Evolutionary conservation across 2,329 filamentous ascomycete genomes (phyloP).

Genomic region (Fusarium miscanthi): DNA sequence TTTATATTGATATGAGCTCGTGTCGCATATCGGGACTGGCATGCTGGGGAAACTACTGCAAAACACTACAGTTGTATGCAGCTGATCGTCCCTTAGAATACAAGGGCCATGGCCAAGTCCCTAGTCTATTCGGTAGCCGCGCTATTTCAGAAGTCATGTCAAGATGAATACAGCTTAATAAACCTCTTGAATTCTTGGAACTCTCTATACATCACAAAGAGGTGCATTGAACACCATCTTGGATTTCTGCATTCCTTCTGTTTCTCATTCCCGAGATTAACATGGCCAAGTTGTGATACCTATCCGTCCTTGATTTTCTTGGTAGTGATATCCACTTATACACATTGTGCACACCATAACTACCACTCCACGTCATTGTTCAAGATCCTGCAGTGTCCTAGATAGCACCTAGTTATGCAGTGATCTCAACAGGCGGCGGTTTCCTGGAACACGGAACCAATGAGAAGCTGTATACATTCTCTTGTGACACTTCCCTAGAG

Average conservation of each 20-base stretch:
- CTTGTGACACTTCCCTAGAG: constrained; percentile 36
- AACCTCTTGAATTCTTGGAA: background rate
- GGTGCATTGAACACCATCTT: background rate
- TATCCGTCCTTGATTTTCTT: constrained; percentile 24
- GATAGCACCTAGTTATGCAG: constrained; percentile 3
- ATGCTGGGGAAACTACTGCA: constrained; percentile 1
- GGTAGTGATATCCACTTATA: constrained; percentile 19
- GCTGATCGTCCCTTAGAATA: background rate
- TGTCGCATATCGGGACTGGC: background rate
- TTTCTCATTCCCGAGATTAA: background rate
- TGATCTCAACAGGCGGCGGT: constrained; percentile 16
- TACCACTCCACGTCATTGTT: constrained; percentile 29
- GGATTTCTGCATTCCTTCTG: background rate
- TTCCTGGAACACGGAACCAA: constrained; percentile 11
- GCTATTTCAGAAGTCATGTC: background rate
- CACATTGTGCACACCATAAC: constrained; percentile 23
- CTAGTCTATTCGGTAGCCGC: background rate
- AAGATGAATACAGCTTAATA: background rate
- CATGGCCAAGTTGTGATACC: background rate
- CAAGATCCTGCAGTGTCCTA: constrained; percentile 24
- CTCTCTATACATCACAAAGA: background rate
- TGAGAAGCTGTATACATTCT: constrained; percentile 12
- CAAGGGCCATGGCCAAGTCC: background rate
- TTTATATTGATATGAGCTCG: background rate
- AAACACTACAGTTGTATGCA: background rate